Evolutionary conservation across 768 basidiomycete species (phyloP), one percentile per base, ranked within the genome.

Genomic region (Dentipellis fragilis): DNA sequence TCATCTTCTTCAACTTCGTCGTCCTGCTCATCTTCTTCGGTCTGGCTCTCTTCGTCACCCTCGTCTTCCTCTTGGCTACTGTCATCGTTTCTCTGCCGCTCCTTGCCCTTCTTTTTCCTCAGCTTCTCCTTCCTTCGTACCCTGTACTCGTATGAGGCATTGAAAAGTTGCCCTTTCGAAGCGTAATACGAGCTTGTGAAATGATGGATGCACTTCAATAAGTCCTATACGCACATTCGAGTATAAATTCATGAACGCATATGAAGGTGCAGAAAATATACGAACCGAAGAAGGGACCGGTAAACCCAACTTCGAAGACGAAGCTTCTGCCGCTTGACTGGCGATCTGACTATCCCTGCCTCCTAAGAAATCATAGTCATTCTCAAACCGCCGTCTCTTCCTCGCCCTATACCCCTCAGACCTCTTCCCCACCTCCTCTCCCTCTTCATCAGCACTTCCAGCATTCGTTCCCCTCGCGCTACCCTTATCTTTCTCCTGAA

Each of bases 141-240:
- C 11, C 80, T 76, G 57, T 72, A 78, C 42, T 76, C 66, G 54
- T 72, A 74, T 14, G 77, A 70, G 10, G 68, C 71, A 58, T 87
- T 76, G 17, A 73, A 68, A 2, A 89, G 66, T 58, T 87, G 77
- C 0, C 82, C 85, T 54, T 75, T 72, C 59, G 82, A 80, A 19
- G 71, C 70, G 60, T 89, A 91, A 64, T 84, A 84, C 19, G 67
- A 69, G 49, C 74, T 76, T 21, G 79, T 68, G 54, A 77, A 77
- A 60, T 78, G 68, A 57, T 80, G 80, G 40, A 80, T 73, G 49
- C 72, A 72, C 65, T 80, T 80, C 49, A 80, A 59, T 23, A 81
- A 56, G 54, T 81, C 79, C 78, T 80, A 19, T 3, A 34, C 65
- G 65, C 53, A 66, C 70, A 21, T 78, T 72, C 37, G 34, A 54